phyloP scores from a whole-genome alignment of 2,329 filamentous ascomycete species.

The Microdochium paspali region DNA sequence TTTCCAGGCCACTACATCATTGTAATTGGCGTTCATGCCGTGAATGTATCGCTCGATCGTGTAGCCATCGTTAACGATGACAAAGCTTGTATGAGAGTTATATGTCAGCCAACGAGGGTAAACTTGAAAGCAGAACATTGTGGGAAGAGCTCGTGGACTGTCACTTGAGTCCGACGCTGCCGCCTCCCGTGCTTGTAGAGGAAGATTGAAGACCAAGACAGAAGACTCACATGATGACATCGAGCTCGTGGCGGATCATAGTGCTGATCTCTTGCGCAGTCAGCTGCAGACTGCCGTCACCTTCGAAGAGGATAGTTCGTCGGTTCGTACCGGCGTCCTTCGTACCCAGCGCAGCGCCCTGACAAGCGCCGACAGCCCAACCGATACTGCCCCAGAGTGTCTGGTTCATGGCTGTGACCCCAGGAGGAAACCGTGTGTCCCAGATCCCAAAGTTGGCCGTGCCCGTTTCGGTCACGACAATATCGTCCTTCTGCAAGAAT shows the following conservation, averaged over 20 bases:
- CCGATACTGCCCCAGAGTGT: slow-evolving; percentile 63
- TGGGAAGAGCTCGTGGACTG: too few relatives aligned
- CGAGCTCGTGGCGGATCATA: slow-evolving; percentile 66
- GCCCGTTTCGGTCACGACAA: slow-evolving; percentile 79
- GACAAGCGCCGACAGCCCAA: slow-evolving; percentile 48
- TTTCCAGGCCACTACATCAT: slow-evolving; percentile 70
- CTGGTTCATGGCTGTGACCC: slow-evolving; percentile 74
- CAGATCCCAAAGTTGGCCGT: slow-evolving; percentile 84
- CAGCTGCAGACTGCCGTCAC: slow-evolving; percentile 79
- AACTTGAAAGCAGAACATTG: too few relatives aligned
- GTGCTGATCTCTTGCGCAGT: slow-evolving; percentile 78
- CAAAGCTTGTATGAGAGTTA: slow-evolving; percentile 39
- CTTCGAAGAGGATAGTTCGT: slow-evolving; percentile 77
- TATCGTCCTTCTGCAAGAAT: slow-evolving; percentile 63
- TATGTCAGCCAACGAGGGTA: too few relatives aligned
- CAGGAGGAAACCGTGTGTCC: slow-evolving; percentile 69
- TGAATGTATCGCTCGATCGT: slow-evolving; percentile 87
- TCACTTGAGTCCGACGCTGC: too few relatives aligned
- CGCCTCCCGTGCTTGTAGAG: too few relatives aligned
- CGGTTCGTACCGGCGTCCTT: slow-evolving; percentile 46
- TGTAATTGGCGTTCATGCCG: slow-evolving; percentile 70
- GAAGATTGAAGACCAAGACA: background rate
- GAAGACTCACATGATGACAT: slow-evolving; percentile 60
- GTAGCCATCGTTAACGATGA: slow-evolving; percentile 82
- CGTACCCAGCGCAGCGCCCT: slow-evolving; percentile 63